Evolutionary conservation across 495 filamentous ascomycete species (phyloP), one percentile per base, ranked within the genome.

Genomic region (Cenococcum geophilum): DNA sequence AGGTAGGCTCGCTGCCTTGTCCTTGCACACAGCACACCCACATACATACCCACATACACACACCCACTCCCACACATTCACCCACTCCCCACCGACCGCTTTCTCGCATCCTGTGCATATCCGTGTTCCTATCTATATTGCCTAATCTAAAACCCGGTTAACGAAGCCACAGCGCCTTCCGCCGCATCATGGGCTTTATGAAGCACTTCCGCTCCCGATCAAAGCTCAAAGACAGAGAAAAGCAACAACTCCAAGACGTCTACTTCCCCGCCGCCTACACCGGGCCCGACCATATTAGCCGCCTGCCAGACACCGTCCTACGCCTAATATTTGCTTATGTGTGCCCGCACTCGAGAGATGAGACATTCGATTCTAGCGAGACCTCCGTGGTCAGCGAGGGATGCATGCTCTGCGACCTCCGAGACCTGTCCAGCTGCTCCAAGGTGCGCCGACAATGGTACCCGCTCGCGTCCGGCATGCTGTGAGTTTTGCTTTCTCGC

Each of bases 321-420:
- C 77, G 79, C 55, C 79, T 79, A 64, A 90, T 97, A 69, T 89
- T 98, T 71, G 71, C 77, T 66, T 84, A 81, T 61, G 83, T 97
- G 59, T 97, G 93, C 63, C 92, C 93, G 16, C 93, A 97, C 73
- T 75, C 83, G 20, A 70, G 74, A 21, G 91, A 98, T 70, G 76
- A 86, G 61, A 86, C 78, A 58, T 96, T 92, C 73, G 82, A 85
- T 52, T 84, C 83, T 22, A 91, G 88, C 58, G 93, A 97, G 75
- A 81, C 89, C 69, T 91, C 88, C 47, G 82, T 86, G 63, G 79
- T 86, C 47, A 89, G 86, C 65, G 86, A 91, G 81, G 87, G 85
- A 62, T 98, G 93, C 74, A 92, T 92, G 89, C 84, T 96, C 27
- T 98, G 93, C 77, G 91, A 96, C 76, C 82, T 95, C 77, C 87